Evolutionary conservation across 495 filamentous ascomycete genomes (phyloP).

Genomic region (Penicillium crystallinum): DNA sequence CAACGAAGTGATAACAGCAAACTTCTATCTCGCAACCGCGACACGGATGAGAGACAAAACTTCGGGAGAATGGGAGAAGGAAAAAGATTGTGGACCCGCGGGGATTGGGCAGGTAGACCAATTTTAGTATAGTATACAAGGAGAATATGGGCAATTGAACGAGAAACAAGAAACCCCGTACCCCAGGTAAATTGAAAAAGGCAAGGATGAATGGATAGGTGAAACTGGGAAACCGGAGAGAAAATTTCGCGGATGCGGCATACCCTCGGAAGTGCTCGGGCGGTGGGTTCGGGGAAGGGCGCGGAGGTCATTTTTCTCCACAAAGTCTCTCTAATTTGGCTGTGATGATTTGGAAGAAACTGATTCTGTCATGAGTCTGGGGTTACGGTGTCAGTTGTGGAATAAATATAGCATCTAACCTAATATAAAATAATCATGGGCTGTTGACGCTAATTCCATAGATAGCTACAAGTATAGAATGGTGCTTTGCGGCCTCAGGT

Average conservation of each 20-base stretch:
- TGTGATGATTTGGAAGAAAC: background rate
- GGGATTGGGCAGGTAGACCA: conserved; percentile 18
- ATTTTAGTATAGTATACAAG: conserved; percentile 31
- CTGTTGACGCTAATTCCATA: background rate
- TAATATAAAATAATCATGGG: background rate
- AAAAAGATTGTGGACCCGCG: conserved; percentile 17
- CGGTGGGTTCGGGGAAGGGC: conserved; percentile 29
- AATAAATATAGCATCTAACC: background rate
- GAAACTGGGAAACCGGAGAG: conserved; percentile 30
- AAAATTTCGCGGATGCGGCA: conserved; percentile 45
- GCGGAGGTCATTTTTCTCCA: conserved; percentile 19
- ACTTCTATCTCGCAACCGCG: conserved; percentile 15
- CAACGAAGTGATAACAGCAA: conserved; percentile 12
- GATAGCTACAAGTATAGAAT: background rate
- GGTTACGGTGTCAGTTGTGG: background rate
- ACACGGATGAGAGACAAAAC: conserved; percentile 14
- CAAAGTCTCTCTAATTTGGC: conserved; percentile 6
- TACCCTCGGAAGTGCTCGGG: conserved; percentile 46
- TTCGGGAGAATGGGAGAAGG: conserved; percentile 11
- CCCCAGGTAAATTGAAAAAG: conserved; percentile 29
- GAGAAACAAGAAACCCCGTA: conserved; percentile 33
- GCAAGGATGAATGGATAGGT: conserved; percentile 19
- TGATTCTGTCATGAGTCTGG: background rate
- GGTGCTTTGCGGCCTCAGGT: conserved; percentile 9
- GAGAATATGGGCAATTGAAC: conserved; percentile 39